These are phyloP conservation scores for Aspergillus ellipticus DNA, from an alignment of 495 filamentous ascomycete genomes.

Conservation along the genomic window DNA sequence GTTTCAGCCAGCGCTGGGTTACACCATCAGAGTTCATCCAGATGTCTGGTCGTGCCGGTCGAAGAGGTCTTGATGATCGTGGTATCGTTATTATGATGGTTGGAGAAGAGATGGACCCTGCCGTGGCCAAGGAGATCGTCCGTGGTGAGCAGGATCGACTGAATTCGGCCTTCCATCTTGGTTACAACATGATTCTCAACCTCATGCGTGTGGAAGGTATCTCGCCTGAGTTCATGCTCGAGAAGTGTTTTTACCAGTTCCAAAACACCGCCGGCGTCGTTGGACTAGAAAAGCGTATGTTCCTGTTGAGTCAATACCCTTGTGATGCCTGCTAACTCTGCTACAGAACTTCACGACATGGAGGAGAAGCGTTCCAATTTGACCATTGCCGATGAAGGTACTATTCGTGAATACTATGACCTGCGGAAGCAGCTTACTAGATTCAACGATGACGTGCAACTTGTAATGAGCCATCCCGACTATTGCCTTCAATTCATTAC, in stretches of 20 bases:
- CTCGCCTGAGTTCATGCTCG: conserved; percentile 94
- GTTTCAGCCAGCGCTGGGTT: conserved; percentile 73
- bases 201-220: conserved; percentile 93
- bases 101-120: conserved; percentile 93
- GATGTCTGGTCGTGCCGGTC: conserved; percentile 95
- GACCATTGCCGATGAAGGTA: conserved; percentile 77
- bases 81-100: conserved; percentile 99
- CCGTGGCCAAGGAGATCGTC: conserved; percentile 86
- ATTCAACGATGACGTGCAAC: conserved; percentile 79
- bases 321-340: conserved; percentile 18
- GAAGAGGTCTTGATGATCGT: conserved; percentile 94
- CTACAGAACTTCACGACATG: conserved; percentile 62
- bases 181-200: conserved; percentile 99
- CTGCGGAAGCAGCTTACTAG: conserved; percentile 75
- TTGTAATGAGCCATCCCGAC: conserved; percentile 84
- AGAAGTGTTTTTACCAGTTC: conserved; percentile 96
- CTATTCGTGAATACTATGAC: conserved; percentile 87
- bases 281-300: conserved; percentile 63
- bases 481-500: conserved; percentile 78
- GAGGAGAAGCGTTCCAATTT: conserved; percentile 68
- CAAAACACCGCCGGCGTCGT: conserved; percentile 87
- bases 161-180: conserved; percentile 95
- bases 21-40: conserved; percentile 97
- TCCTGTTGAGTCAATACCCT: background rate
- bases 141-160: conserved; percentile 93